phyloP scores from a whole-genome alignment of 1,139 yeast species.

The Ashbya aceris region DNA sequence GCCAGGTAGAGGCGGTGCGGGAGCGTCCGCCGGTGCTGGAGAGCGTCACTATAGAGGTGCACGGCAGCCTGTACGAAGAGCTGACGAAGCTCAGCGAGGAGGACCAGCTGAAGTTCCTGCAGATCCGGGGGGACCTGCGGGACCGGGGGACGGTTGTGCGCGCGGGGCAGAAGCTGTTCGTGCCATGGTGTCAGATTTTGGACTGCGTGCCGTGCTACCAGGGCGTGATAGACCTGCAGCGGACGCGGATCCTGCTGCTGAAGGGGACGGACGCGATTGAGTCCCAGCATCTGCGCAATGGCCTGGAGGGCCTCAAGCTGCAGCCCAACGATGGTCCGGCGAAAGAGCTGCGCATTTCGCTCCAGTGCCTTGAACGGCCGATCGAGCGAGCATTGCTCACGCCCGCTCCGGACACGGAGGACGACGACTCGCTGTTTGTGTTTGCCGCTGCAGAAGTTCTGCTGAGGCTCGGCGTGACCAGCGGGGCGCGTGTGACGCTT shows the following conservation, averaged over 20 bases:
- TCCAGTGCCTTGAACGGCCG: constrained; percentile 4
- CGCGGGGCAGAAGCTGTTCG: constrained; percentile 11
- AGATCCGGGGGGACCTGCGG: constrained; percentile 16
- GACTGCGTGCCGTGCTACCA: constrained; percentile 13
- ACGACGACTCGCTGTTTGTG: constrained; percentile 23
- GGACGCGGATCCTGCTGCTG: constrained; percentile 18
- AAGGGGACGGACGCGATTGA: constrained; percentile 9
- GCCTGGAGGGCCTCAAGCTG: neutral
- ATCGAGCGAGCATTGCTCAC: constrained; percentile 6
- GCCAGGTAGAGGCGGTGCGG: constrained; percentile 11
- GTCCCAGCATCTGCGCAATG: neutral
- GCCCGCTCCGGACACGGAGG: constrained; percentile 9
- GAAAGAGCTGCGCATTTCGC: neutral
- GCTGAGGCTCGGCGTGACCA: constrained; percentile 14
- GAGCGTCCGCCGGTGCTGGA: constrained; percentile 13
- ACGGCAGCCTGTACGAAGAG: constrained; percentile 16
- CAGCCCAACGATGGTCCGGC: neutral
- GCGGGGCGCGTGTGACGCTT: constrained; percentile 19
- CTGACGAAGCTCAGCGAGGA: constrained; percentile 11
- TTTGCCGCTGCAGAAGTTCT: constrained; percentile 18
- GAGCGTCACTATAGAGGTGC: constrained; percentile 13
- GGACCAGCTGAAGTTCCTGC: constrained; percentile 17
- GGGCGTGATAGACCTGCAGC: constrained; percentile 18
- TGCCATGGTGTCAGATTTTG: constrained; percentile 16
- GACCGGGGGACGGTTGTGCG: constrained; percentile 14